Evolutionary conservation across 2,329 filamentous ascomycete species (phyloP).

Genomic region (Aspergillus niger): DNA sequence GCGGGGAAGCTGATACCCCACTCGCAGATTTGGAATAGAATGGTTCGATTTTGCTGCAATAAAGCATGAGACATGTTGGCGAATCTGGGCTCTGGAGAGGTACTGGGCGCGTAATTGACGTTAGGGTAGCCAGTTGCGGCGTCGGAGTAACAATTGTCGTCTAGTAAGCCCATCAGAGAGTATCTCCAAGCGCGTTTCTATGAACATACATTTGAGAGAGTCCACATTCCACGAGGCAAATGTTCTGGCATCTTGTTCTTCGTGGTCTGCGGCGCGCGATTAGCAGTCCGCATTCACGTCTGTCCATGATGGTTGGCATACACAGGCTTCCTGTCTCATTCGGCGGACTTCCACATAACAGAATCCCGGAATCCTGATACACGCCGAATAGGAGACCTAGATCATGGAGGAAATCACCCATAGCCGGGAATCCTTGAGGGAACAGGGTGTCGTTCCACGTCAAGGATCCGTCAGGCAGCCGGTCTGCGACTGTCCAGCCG

Average conservation of each 20-base stretch:
- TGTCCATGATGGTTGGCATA: constrained; percentile 17
- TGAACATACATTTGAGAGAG: constrained; percentile 52
- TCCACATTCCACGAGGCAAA: constrained; percentile 42
- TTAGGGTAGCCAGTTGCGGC: constrained; percentile 44
- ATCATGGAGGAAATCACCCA: constrained; percentile 43
- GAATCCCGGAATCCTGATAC: constrained; percentile 48
- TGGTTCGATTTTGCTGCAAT: constrained; percentile 42
- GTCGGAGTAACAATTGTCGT: constrained; percentile 55
- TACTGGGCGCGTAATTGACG: constrained; percentile 43
- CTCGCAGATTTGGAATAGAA: constrained; percentile 56
- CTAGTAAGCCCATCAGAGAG: constrained; percentile 23
- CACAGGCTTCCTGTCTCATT: constrained; percentile 42
- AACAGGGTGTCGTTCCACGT: constrained; percentile 47
- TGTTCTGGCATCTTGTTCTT: constrained; percentile 46
- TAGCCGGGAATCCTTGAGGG: constrained; percentile 44
- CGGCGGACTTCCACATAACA: constrained; percentile 39
- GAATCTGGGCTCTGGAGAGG: constrained; percentile 47
- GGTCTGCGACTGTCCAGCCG: constrained; percentile 54
- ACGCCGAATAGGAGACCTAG: constrained; percentile 48
- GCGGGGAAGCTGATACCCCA: constrained; percentile 56
- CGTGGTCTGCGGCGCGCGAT: constrained; percentile 36
- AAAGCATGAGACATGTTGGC: constrained; percentile 51
- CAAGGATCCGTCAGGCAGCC: constrained; percentile 42
- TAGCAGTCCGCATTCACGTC: background rate
- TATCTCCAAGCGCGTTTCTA: no score